Percentiles rank a stretch among this genome's conserved stretches.
Evolutionary conservation across 352 stramenopile species (phyloP).

Genomic region (Globisporangium spiculum): DNA sequence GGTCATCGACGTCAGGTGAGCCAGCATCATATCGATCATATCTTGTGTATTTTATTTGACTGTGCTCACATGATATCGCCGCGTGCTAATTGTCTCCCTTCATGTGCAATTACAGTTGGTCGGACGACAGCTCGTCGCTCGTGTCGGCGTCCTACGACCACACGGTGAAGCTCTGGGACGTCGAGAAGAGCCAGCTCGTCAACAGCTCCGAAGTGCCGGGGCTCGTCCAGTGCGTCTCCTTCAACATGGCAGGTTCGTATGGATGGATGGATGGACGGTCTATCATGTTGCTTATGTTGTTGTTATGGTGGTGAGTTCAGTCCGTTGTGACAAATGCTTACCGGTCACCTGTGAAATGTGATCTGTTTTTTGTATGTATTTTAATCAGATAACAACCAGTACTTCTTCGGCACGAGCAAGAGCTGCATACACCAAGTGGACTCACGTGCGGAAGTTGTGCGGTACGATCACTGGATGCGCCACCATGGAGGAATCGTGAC

Average conservation of each 20-base stretch:
- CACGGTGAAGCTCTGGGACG: slow-evolving; percentile 87
- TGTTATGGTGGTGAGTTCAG: not conserved
- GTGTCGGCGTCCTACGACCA: slow-evolving; percentile 85
- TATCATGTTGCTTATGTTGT: not conserved
- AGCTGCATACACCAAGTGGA: slow-evolving; percentile 73
- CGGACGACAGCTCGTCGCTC: slow-evolving; percentile 67
- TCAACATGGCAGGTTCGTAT: slow-evolving; percentile 63
- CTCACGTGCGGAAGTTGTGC: slow-evolving; percentile 41
- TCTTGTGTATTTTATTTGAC: not conserved
- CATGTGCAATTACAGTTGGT: slow-evolving; percentile 38
- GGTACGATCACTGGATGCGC: slow-evolving; percentile 13
- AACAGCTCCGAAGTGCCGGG: slow-evolving; percentile 68
- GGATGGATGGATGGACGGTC: not conserved
- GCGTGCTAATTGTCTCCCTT: not conserved
- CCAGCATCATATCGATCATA: not conserved
- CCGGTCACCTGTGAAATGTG: not conserved
- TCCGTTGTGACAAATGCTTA: not conserved
- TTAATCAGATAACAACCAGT: slow-evolving; percentile 70
- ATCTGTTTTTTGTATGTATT: not conserved
- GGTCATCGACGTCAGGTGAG: slow-evolving; percentile 75
- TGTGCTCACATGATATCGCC: not conserved
- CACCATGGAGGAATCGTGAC: not conserved
- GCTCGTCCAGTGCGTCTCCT: slow-evolving; percentile 82
- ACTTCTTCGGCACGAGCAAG: slow-evolving; percentile 82
- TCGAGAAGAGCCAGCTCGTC: slow-evolving; percentile 68